phyloP scores from a whole-genome alignment of 176 grass and related monocot genomes.

The Carex myosuroides region DNA sequence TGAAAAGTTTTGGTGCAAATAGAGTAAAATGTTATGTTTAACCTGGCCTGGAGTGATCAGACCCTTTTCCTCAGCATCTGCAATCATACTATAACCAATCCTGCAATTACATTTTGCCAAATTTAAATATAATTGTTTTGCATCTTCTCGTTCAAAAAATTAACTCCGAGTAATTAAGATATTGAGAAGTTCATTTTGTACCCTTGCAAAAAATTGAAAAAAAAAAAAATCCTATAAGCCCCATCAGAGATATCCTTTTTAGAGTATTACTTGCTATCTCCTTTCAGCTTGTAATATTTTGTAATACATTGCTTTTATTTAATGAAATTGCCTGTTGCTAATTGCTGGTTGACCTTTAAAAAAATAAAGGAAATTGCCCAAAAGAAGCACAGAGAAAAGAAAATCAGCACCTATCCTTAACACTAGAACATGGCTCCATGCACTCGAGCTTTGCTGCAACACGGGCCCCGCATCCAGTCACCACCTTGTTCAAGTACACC shows the following conservation, averaged over 20 bases:
- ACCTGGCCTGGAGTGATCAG: slow-evolving; percentile 33
- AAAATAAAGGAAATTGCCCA: not conserved
- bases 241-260: not conserved
- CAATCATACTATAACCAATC: slow-evolving; percentile 46
- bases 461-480: slow-evolving; percentile 28
- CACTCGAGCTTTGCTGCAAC: slow-evolving; percentile 46
- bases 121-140: not conserved
- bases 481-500: slow-evolving; percentile 47
- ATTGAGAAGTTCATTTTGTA: not conserved
- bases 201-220: not conserved
- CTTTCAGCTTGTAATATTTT: not conserved
- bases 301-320: not conserved
- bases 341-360: not conserved
- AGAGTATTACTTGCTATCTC: not conserved
- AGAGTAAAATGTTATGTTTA: not conserved
- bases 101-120: slow-evolving; percentile 17
- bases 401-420: slow-evolving; percentile 40
- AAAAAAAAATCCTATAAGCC: not conserved
- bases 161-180: not conserved
- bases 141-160: not conserved
- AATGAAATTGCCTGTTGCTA: not conserved
- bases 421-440: slow-evolving; percentile 53
- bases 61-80: slow-evolving; percentile 41
- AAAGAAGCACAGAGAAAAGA: slow-evolving; percentile 3
- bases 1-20: not conserved